Percentiles rank a stretch among this genome's conserved stretches.
Conservation (phyloP, 495 filamentous ascomycete genomes). For the Cenococcum geophilum region DNA sequence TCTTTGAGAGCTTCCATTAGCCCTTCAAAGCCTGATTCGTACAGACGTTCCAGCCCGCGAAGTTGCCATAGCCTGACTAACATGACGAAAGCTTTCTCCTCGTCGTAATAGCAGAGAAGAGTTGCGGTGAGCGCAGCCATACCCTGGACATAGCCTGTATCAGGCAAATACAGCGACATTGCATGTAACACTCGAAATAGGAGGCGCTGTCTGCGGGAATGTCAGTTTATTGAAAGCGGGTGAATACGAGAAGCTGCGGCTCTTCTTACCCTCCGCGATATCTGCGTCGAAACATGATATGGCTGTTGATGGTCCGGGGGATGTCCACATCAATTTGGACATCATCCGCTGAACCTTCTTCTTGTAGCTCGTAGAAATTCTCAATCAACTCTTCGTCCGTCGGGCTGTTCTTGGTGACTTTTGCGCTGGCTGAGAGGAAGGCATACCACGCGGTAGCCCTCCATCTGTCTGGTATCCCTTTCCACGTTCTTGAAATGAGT, state of each 20-base stretch:
- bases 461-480: slow-evolving; percentile 97
- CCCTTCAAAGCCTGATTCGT: slow-evolving; percentile 75
- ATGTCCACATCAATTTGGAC: slow-evolving; percentile 98
- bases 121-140: slow-evolving; percentile 95
- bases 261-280: slow-evolving; percentile 56
- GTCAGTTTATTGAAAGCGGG: slow-evolving; percentile 14
- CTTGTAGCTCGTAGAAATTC: slow-evolving; percentile 57
- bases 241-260: neutral
- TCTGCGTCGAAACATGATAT: slow-evolving; percentile 93
- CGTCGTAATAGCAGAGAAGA: slow-evolving; percentile 92
- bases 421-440: slow-evolving; percentile 82
- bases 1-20: slow-evolving; percentile 83
- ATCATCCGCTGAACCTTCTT: slow-evolving; percentile 76
- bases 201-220: slow-evolving; percentile 68
- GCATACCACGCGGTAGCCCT: slow-evolving; percentile 89
- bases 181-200: slow-evolving; percentile 90
- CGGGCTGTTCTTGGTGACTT: slow-evolving; percentile 50
- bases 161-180: slow-evolving; percentile 84
- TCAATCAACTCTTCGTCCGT: slow-evolving; percentile 66
- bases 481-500: slow-evolving; percentile 88
- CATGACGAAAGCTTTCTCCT: slow-evolving; percentile 93
- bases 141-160: slow-evolving; percentile 92
- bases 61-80: slow-evolving; percentile 85
- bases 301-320: slow-evolving; percentile 86
- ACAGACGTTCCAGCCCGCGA: slow-evolving; percentile 78